These are phyloP conservation scores for Septoria petroselini DNA, from an alignment of 2,329 filamentous ascomycete species.

Conservation along the genomic window DNA sequence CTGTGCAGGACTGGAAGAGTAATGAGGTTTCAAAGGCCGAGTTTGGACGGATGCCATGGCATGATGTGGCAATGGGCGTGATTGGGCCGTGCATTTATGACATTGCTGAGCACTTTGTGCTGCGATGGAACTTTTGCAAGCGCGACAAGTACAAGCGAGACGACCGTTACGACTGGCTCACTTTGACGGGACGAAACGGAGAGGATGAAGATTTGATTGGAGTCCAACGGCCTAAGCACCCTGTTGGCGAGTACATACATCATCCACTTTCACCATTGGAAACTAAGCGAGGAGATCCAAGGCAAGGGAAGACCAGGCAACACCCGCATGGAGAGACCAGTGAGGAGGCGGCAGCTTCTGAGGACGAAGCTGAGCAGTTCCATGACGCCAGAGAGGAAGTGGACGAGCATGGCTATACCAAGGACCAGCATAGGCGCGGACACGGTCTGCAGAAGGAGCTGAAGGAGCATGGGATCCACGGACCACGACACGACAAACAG, in stretches of 20 bases:
- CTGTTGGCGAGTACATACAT: slow-evolving; percentile 79
- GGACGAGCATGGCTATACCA: slow-evolving; percentile 36
- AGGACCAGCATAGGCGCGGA: slow-evolving; percentile 32
- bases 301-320: slow-evolving; percentile 35
- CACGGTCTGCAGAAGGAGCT: slow-evolving; percentile 33
- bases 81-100: slow-evolving; percentile 87
- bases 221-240: slow-evolving; percentile 84
- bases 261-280: slow-evolving; percentile 72
- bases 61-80: slow-evolving; percentile 91
- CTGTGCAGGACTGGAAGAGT: slow-evolving; percentile 84
- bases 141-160: slow-evolving; percentile 97
- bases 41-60: slow-evolving; percentile 96
- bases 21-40: slow-evolving; percentile 91
- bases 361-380: slow-evolving; percentile 28
- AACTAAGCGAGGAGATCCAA: slow-evolving; percentile 57
- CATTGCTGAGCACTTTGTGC: slow-evolving; percentile 90
- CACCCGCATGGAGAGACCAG: slow-evolving; percentile 19
- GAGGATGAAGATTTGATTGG: slow-evolving; percentile 81
- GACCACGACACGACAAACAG: slow-evolving; percentile 20
- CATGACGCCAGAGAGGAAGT: slow-evolving; percentile 31
- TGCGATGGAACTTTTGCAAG: slow-evolving; percentile 96
- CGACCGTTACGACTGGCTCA: slow-evolving; percentile 77
- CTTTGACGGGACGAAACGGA: slow-evolving; percentile 70
- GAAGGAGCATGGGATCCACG: slow-evolving; percentile 22
- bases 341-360: slow-evolving; percentile 9